Evolutionary conservation across 1,284 basidiomycete genomes (phyloP).

Genomic region (Mycosarcoma mackinlayi): DNA sequence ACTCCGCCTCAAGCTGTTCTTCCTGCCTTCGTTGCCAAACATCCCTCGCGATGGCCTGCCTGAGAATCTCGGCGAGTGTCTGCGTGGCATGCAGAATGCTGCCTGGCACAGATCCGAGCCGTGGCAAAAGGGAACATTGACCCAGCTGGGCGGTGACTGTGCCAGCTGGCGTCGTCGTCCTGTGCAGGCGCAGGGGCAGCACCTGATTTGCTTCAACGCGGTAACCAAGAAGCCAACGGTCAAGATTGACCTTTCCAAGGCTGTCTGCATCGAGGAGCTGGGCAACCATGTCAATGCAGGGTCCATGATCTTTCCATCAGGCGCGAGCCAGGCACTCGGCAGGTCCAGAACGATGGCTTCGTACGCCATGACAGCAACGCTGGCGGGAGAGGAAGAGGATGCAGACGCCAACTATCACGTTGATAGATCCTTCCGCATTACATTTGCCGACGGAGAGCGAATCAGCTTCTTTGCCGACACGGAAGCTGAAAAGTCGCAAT

Average conservation of each 20-base stretch:
- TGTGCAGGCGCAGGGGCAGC: conserved; percentile 85
- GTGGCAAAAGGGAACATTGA: conserved; percentile 81
- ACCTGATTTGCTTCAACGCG: conserved; percentile 90
- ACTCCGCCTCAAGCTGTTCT: conserved; percentile 73
- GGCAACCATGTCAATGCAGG: conserved; percentile 70
- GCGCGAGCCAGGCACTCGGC: conserved; percentile 32
- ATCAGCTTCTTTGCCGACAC: conserved; percentile 92
- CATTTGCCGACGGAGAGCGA: conserved; percentile 82
- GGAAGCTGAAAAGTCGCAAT: conserved; percentile 85
- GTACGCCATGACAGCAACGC: conserved; percentile 28
- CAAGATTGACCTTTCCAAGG: conserved; percentile 89
- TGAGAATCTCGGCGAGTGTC: conserved; percentile 89
- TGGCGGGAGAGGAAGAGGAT: conserved; percentile 69
- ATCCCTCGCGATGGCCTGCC: conserved; percentile 82
- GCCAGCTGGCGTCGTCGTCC: conserved; percentile 86
- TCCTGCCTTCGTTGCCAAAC: conserved; percentile 85
- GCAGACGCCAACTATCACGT: conserved; percentile 77
- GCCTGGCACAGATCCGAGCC: conserved; percentile 92
- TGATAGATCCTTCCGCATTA: conserved; percentile 85
- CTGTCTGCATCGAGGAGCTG: conserved; percentile 80
- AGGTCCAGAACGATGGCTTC: conserved; percentile 35
- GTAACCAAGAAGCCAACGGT: conserved; percentile 90
- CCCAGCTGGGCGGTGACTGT: conserved; percentile 95
- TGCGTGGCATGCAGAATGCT: conserved; percentile 85
- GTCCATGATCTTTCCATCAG: conserved; percentile 35